Conservation (phyloP, 805 yeast genomes). For the Yamadazyma sp. region DNA sequence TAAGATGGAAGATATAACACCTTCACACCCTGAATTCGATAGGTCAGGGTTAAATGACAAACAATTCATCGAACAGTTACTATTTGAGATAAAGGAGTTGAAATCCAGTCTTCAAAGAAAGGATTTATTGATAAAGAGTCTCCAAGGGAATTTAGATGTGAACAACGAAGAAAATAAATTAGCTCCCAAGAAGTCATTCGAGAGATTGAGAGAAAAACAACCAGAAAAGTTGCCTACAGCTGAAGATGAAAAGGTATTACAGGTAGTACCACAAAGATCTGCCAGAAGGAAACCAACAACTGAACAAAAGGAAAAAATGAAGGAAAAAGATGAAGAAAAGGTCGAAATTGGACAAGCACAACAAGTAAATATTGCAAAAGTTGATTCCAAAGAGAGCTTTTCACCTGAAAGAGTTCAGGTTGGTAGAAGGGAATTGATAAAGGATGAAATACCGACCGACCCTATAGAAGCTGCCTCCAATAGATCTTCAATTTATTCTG, state of each 20-base stretch:
- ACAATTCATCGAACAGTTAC: slow-evolving; percentile 32
- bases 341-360: background rate
- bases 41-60: slow-evolving; percentile 23
- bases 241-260: background rate
- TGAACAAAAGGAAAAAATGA: slow-evolving; percentile 22
- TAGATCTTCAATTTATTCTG: slow-evolving; percentile 20
- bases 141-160: slow-evolving; percentile 11
- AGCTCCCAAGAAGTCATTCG: background rate
- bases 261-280: slow-evolving; percentile 23
- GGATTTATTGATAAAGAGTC: slow-evolving; percentile 13
- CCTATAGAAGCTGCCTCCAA: slow-evolving; percentile 10
- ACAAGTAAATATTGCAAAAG: background rate
- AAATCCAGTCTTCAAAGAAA: slow-evolving; percentile 17
- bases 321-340: background rate
- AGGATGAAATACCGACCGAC: background rate
- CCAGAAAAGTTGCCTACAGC: background rate
- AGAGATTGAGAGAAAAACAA: background rate
- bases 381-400: background rate
- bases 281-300: slow-evolving; percentile 17
- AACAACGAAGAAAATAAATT: background rate
- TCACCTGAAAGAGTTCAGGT: too few species aligned
- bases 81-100: slow-evolving; percentile 35
- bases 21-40: slow-evolving; percentile 37
- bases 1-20: slow-evolving; percentile 18
- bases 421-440: background rate